These are phyloP conservation scores for Pezizomycotina sp. DNA, from an alignment of 2,329 filamentous ascomycete genomes.

Conservation along the genomic window DNA sequence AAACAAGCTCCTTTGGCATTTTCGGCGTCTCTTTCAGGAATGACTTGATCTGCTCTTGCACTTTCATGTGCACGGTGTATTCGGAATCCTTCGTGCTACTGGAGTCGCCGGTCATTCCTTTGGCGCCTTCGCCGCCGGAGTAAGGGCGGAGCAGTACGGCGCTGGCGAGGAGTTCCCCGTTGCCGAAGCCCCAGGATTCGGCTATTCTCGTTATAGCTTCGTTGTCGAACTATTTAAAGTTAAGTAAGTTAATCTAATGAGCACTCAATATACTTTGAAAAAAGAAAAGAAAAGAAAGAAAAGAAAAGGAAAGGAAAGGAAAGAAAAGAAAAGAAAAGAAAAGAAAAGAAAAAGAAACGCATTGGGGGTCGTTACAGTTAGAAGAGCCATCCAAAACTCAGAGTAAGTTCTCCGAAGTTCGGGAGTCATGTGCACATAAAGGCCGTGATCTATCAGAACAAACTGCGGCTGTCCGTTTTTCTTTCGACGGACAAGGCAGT, in stretches of 20 bases:
- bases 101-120: conserved; percentile 30
- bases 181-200: conserved; percentile 68
- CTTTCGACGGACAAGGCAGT: conserved; percentile 82
- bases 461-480: conserved; percentile 59
- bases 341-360: too few species aligned
- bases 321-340: too few species aligned
- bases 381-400: neutral
- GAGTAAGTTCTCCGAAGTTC: conserved; percentile 74
- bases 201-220: conserved; percentile 56
- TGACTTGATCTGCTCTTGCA: conserved; percentile 55
- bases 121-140: conserved; percentile 51
- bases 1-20: conserved; percentile 79
- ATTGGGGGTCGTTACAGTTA: too few species aligned
- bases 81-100: conserved; percentile 36
- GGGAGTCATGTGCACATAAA: conserved; percentile 82
- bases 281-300: too few species aligned
- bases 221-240: conserved; percentile 93
- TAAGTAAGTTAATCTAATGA: too few species aligned
- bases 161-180: conserved; percentile 77
- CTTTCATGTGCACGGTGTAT: conserved; percentile 69
- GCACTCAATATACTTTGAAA: too few species aligned
- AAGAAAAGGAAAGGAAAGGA: too few species aligned
- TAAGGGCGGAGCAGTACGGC: conserved; percentile 84
- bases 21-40: conserved; percentile 72
- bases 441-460: conserved; percentile 89